Base-by-base conservation (phyloP, 1,139 yeast genomes). In the Entelexis paramagnoliae region DNA sequence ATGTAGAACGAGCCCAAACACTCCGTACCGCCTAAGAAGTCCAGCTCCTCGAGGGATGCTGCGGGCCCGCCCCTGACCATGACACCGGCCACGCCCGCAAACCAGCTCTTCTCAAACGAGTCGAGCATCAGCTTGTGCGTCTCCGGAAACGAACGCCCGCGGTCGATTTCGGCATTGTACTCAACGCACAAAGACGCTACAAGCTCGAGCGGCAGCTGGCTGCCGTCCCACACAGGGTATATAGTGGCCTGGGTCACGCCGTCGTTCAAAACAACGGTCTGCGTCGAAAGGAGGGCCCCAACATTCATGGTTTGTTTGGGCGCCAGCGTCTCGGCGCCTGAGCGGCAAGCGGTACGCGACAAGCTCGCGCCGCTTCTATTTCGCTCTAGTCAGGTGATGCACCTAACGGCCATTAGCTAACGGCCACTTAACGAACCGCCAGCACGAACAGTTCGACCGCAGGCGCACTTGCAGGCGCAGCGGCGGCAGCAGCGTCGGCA, bases 91-190 rank as follows among this genome's bases (percentile, higher is more conserved):
- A 87, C 84, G 10, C 83, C 53, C 3, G 51, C 81, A 65, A 91
- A 88, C 97, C 97, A 89, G 63, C 82, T 82, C 56, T 77, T 76
- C 59, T 77, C 81, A 66, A 89, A 91, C 55, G 82, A 81, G 48
- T 82, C 85, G 46, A 83, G 69, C 35, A 80, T 78, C 48, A 89
- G 69, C 1, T 86, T 79, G 58, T 87, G 94, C 60, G 84, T 81
- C 63, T 84, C 83, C 1, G 96, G 89, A 62, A 79, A 80, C 5
- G 95, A 83, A 56, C 85, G 93, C 28, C 97, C 96, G 44, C 87
- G 74, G 56, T 83, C 91, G 35, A 91, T 80, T 65, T 91, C 98
- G 80, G 84, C 83, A 65, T 91, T 91, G 68, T 85, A 83, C 69
- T 91, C 97, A 63, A 88, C 96, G 59, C 93, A 80, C 40, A 91